Evolutionary conservation across 1,139 yeast genomes (phyloP).

Genomic region (Arxiozyma telluris): DNA sequence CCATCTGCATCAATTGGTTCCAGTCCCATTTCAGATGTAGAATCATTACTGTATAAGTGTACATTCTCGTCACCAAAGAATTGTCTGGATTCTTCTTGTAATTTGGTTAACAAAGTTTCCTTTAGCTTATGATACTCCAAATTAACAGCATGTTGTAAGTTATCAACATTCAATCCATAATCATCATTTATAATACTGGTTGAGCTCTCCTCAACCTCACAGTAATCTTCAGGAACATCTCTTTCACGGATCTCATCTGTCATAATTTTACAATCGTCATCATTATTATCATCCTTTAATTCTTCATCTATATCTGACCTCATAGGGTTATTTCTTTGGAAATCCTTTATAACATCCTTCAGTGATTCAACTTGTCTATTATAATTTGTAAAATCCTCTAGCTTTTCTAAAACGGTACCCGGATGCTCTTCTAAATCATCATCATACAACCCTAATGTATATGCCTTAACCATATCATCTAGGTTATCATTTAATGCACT

Average conservation of each 20-base stretch:
- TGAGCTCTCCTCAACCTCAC: constrained; percentile 29
- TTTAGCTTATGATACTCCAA: constrained; percentile 52
- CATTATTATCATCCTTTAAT: constrained; percentile 16
- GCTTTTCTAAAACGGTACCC: constrained; percentile 48
- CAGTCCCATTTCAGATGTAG: neutral
- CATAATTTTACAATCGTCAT: constrained; percentile 26
- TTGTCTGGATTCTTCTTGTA: constrained; percentile 38
- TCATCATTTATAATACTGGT: constrained; percentile 29
- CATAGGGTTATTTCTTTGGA: constrained; percentile 19
- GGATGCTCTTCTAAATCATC: constrained; percentile 45
- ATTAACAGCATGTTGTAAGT: constrained; percentile 40
- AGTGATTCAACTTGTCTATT: constrained; percentile 41
- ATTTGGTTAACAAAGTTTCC: constrained; percentile 42
- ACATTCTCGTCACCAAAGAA: constrained; percentile 15
- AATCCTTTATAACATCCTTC: constrained; percentile 25
- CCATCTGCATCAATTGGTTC: constrained; percentile 71
- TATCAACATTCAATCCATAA: constrained; percentile 31
- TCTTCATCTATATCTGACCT: constrained; percentile 10
- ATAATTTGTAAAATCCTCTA: constrained; percentile 47
- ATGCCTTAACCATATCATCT: constrained; percentile 55
- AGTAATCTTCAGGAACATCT: constrained; percentile 31
- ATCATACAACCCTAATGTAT: constrained; percentile 50
- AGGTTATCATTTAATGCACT: constrained; percentile 36
- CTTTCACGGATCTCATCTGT: constrained; percentile 37
- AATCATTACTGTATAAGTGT: neutral